Evolutionary conservation across 83 land plant genomes (phyloP).

Genomic region (Diphasiastrum complanatum): DNA sequence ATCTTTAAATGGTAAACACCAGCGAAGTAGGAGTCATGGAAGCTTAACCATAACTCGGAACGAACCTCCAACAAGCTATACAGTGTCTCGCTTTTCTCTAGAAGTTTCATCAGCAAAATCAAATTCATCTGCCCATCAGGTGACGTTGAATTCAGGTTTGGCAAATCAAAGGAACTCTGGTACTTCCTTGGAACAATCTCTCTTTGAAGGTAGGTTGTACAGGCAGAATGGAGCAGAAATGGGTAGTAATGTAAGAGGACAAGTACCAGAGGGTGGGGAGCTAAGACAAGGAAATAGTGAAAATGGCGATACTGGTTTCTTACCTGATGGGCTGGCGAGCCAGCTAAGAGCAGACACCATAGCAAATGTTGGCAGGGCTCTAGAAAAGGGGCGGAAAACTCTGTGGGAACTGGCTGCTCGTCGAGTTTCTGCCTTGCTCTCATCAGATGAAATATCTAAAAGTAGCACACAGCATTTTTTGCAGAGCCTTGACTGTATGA

Average conservation of each 20-base stretch:
- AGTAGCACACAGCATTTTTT: constrained; percentile 71
- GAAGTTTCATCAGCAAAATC: too few species aligned
- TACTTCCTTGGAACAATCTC: too few species aligned
- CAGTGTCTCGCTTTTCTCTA: too few species aligned
- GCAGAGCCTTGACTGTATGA: constrained; percentile 58
- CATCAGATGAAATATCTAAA: constrained; percentile 51
- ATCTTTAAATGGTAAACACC: background rate
- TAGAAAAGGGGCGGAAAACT: constrained; percentile 57
- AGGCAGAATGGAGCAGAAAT: too few species aligned
- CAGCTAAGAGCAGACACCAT: constrained; percentile 52
- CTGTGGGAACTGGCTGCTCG: constrained; percentile 79
- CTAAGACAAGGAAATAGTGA: constrained; percentile 18
- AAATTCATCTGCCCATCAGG: too few species aligned
- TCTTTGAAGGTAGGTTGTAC: too few species aligned
- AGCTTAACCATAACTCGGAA: background rate
- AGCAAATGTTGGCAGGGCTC: constrained; percentile 44
- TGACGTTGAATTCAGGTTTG: too few species aligned
- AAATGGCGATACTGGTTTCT: constrained; percentile 28
- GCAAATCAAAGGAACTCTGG: too few species aligned
- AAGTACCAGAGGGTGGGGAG: constrained; percentile 11
- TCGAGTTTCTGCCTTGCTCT: constrained; percentile 62
- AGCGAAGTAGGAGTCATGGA: constrained; percentile 8
- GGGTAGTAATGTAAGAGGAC: too few species aligned
- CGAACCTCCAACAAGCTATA: too few species aligned
- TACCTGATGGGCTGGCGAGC: constrained; percentile 40